A percentile compares a stretch with the other conserved stretches of the same genome.
Evolutionary conservation across 139 green algal genomes (phyloP).

Genomic region (Coccomyxa sp.): DNA sequence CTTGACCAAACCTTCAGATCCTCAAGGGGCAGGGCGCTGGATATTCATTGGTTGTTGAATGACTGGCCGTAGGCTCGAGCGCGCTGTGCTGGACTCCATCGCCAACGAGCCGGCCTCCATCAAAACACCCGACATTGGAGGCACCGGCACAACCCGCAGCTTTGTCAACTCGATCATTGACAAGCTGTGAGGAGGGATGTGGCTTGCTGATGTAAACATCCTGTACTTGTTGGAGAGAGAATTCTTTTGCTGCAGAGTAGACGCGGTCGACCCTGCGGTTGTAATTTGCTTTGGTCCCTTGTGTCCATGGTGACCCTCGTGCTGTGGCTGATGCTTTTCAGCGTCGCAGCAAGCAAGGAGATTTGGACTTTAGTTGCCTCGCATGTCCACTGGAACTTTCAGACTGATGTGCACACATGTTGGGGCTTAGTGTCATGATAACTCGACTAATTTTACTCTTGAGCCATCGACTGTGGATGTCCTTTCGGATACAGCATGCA

Average conservation of each 20-base stretch:
- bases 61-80: conserved; percentile 56
- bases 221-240: not conserved
- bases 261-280: no score
- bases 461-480: no score
- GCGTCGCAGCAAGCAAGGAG: no score
- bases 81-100: conserved; percentile 62
- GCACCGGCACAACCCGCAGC: conserved; percentile 61
- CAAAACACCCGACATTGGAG: conserved; percentile 79
- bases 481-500: no score
- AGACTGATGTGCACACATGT: no score
- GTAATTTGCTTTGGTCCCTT: no score
- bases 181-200: not conserved
- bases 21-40: not conserved
- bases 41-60: not conserved
- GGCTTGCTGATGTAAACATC: not conserved
- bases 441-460: no score
- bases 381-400: no score
- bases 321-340: no score
- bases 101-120: conserved; percentile 66
- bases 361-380: no score
- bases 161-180: conserved; percentile 71
- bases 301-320: no score
- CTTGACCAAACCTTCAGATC: not conserved
- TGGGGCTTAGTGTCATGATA: no score
- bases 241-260: not conserved